These are phyloP conservation scores for Cyberlindnera xylosilytica DNA, from an alignment of 805 yeast genomes.

Conservation along the genomic window DNA sequence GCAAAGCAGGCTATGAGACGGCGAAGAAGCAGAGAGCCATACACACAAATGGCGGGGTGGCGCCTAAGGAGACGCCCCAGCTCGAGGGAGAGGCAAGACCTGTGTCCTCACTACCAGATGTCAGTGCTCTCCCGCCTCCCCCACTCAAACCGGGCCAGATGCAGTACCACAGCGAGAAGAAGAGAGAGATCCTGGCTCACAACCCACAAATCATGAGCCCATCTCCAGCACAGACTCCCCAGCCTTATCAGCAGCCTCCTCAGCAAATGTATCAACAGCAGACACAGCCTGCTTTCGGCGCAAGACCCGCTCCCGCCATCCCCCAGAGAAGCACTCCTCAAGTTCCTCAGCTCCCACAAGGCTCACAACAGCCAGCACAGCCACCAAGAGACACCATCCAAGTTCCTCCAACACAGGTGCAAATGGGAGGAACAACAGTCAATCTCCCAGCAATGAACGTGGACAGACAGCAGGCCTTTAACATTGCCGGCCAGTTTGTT, in stretches of 20 bases:
- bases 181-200: not conserved
- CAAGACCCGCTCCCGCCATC: not conserved
- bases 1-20: conserved; percentile 39
- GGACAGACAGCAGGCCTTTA: conserved; percentile 16
- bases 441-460: conserved; percentile 17
- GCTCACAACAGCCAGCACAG: not conserved
- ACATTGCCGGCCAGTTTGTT: conserved; percentile 14
- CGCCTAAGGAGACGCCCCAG: conserved; percentile 7
- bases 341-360: not conserved
- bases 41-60: conserved; percentile 2
- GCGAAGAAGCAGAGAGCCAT: conserved; percentile 30
- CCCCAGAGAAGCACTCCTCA: not conserved
- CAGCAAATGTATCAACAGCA: no score
- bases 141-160: conserved; percentile 37
- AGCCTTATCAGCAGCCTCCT: not conserved
- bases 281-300: conserved; percentile 2
- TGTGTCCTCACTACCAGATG: conserved; percentile 13
- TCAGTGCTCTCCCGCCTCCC: conserved; percentile 34
- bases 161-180: conserved; percentile 29
- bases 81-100: conserved; percentile 14
- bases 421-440: conserved; percentile 11
- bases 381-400: conserved; percentile 8
- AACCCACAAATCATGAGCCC: conserved; percentile 1
- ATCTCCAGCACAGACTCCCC: not conserved
- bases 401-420: conserved; percentile 15